phyloP scores from a whole-genome alignment of 257 asterid species.

The Solanum arcanum region DNA sequence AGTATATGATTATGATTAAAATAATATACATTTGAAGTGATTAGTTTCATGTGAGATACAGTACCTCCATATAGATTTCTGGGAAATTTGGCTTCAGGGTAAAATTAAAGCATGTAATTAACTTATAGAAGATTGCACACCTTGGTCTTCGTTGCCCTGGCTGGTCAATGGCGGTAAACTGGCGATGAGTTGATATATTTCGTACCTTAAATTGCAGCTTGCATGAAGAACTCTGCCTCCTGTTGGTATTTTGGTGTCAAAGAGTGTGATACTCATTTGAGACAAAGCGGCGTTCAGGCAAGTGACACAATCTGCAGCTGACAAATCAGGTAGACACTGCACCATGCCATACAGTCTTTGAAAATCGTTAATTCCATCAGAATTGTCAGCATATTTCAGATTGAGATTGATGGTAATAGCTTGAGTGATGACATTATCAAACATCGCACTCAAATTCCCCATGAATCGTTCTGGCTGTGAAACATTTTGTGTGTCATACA shows the following conservation, averaged over 20 bases:
- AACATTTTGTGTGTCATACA: background rate
- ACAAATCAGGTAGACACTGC: background rate
- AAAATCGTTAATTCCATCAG: background rate
- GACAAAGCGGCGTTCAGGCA: background rate
- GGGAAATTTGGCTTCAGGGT: background rate
- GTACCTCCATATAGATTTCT: background rate
- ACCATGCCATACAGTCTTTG: background rate
- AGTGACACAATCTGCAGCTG: background rate
- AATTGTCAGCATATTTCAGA: background rate
- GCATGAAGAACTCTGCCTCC: too few species aligned
- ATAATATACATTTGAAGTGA: background rate
- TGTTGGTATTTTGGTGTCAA: too few species aligned
- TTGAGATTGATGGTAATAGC: background rate
- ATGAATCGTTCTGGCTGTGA: background rate
- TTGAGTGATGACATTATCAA: background rate
- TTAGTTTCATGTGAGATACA: too few species aligned
- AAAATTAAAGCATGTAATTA: background rate
- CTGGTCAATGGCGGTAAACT: background rate
- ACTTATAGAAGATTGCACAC: too few species aligned
- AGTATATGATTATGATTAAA: background rate
- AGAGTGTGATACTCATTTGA: background rate
- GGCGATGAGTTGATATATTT: background rate
- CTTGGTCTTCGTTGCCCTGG: background rate
- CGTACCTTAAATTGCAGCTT: background rate
- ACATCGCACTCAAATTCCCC: background rate